These are phyloP conservation scores for Penicillium sp. DNA, from an alignment of 2,329 filamentous ascomycete genomes.

Conservation along the genomic window DNA sequence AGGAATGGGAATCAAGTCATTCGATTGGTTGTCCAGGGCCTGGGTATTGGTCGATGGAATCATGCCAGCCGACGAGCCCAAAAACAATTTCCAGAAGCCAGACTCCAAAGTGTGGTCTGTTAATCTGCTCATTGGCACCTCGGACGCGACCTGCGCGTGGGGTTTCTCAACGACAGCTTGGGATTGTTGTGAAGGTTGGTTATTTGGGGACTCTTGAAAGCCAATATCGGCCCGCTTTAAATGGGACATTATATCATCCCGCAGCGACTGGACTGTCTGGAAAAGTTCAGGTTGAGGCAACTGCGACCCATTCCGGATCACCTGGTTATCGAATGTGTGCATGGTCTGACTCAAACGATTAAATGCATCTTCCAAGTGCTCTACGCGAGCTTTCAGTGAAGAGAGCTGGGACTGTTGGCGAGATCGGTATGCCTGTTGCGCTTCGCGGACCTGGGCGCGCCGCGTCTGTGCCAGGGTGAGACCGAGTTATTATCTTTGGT, in stretches of 20 bases:
- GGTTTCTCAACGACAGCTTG: not conserved
- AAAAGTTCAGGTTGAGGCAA: slow-evolving; percentile 6
- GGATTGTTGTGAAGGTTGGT: not conserved
- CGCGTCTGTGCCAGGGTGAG: slow-evolving; percentile 2
- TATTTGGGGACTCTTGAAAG: not conserved
- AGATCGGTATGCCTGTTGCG: slow-evolving; percentile 16
- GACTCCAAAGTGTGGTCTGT: not conserved
- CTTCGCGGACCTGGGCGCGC: slow-evolving; percentile 14
- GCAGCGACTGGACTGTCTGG: slow-evolving; percentile 3
- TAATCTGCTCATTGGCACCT: not conserved
- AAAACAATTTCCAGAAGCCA: slow-evolving; percentile 2
- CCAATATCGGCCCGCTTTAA: not conserved
- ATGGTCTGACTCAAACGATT: slow-evolving; percentile 4
- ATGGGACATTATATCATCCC: slow-evolving; percentile 8
- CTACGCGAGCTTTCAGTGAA: slow-evolving; percentile 10
- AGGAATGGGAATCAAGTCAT: not conserved
- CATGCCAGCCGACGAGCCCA: not conserved
- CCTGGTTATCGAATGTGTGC: slow-evolving; percentile 3
- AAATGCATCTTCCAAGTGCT: slow-evolving; percentile 11
- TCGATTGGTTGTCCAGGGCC: not conserved
- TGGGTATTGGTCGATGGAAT: not conserved
- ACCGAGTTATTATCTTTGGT: not conserved
- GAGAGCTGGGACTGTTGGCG: slow-evolving; percentile 13
- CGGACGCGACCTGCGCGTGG: not conserved
- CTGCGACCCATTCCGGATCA: not conserved